Evolutionary conservation across 495 filamentous ascomycete genomes (phyloP).

Genomic region (Sabuloglossum arenarium): DNA sequence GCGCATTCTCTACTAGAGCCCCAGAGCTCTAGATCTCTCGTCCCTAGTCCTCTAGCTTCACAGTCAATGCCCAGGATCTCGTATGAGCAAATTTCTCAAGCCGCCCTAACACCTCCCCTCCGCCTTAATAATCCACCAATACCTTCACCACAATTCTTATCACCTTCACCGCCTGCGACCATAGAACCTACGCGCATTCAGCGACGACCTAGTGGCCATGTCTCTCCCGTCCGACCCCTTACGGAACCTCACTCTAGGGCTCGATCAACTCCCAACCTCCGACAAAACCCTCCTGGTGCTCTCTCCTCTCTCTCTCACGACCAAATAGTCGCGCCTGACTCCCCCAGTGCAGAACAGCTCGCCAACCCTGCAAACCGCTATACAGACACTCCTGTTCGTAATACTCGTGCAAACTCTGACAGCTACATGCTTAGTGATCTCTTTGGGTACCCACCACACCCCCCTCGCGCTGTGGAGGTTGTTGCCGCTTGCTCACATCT

Average conservation of each 20-base stretch:
- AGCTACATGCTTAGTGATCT: conserved; percentile 10
- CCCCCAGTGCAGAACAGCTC: conserved; percentile 14
- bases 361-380: conserved; percentile 12
- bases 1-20: not conserved
- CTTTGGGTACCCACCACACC: conserved; percentile 9
- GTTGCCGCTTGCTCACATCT: not conserved
- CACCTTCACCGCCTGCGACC: not conserved
- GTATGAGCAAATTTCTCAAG: not conserved
- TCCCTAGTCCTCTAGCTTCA: not conserved
- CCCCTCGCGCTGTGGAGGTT: not conserved
- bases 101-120: not conserved
- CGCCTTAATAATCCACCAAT: not conserved
- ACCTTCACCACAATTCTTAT: not conserved
- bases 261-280: not conserved
- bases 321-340: not conserved
- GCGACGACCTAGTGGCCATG: not conserved
- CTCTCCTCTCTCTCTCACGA: not conserved
- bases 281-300: not conserved
- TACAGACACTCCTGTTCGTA: not conserved
- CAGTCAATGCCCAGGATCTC: not conserved
- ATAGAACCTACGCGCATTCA: not conserved
- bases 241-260: not conserved
- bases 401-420: conserved; percentile 1
- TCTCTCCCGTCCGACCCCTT: not conserved
- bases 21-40: not conserved